These are phyloP conservation scores for Ilyonectria robusta DNA, from an alignment of 2,329 filamentous ascomycete genomes.

Conservation along the genomic window DNA sequence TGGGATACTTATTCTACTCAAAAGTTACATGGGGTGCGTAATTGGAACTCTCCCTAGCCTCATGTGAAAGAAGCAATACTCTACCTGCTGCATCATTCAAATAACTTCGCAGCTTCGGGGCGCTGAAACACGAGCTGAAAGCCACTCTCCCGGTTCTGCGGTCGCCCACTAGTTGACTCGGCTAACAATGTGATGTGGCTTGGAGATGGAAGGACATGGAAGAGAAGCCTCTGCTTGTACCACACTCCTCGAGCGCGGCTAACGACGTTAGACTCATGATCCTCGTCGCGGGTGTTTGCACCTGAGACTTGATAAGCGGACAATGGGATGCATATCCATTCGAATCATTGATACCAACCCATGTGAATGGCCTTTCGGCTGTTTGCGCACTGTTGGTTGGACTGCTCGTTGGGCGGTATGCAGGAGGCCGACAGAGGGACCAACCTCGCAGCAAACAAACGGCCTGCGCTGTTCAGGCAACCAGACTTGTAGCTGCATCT, in stretches of 20 bases:
- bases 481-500: neutral
- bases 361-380: neutral
- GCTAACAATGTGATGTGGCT: neutral
- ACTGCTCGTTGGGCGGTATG: neutral
- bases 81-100: too few relatives aligned
- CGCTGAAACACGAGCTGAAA: neutral
- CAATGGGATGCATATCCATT: neutral
- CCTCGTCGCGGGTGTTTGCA: neutral
- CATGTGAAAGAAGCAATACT: too few relatives aligned
- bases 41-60: too few relatives aligned
- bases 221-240: neutral
- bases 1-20: too few relatives aligned
- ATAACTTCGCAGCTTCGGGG: neutral
- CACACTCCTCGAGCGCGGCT: neutral
- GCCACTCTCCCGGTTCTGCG: neutral
- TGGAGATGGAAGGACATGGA: too few relatives aligned
- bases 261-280: neutral
- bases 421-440: conserved; percentile 8
- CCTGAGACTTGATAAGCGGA: neutral
- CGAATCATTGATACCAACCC: neutral
- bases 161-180: neutral
- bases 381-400: neutral
- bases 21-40: too few relatives aligned
- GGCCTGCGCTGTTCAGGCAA: neutral
- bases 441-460: neutral